Conservation (phyloP, 1,284 basidiomycete species). For the Trichosporon sp. region DNA sequence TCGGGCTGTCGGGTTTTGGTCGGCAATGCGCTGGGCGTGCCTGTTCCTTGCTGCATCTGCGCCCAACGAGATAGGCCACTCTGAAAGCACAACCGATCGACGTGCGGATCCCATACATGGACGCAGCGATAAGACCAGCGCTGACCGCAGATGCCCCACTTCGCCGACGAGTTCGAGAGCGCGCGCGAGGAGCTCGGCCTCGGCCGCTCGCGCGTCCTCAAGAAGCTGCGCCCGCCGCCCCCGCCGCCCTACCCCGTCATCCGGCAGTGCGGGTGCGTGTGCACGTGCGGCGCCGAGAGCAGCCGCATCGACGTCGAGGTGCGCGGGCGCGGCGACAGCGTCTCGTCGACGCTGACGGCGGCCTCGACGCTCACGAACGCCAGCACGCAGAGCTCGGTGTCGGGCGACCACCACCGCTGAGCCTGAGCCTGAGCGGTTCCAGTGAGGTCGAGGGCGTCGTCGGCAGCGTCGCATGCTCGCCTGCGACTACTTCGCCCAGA, state of each 20-base stretch:
- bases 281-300: constrained; percentile 10
- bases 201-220: constrained; percentile 5
- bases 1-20: background rate
- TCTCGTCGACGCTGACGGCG: background rate
- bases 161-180: constrained; percentile 13
- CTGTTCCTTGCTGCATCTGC: background rate
- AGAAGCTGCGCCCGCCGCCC: constrained; percentile 1
- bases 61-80: too few relatives aligned
- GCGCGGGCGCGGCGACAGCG: background rate
- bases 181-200: constrained; percentile 12
- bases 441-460: background rate
- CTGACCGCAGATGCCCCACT: constrained; percentile 12
- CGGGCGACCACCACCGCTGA: background rate
- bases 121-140: background rate
- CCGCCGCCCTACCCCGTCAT: constrained; percentile 10
- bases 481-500: too few relatives aligned
- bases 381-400: background rate
- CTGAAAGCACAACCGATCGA: too few relatives aligned
- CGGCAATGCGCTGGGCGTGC: background rate
- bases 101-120: too few relatives aligned
- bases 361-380: background rate
- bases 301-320: background rate
- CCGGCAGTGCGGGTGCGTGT: constrained; percentile 5
- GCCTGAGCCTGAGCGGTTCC: background rate
- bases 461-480: background rate